Percentiles rank a stretch among this genome's conserved stretches.
These are phyloP conservation scores for Triangularia verruculosa DNA, from an alignment of 2,329 filamentous ascomycete species.

Conservation along the genomic window DNA sequence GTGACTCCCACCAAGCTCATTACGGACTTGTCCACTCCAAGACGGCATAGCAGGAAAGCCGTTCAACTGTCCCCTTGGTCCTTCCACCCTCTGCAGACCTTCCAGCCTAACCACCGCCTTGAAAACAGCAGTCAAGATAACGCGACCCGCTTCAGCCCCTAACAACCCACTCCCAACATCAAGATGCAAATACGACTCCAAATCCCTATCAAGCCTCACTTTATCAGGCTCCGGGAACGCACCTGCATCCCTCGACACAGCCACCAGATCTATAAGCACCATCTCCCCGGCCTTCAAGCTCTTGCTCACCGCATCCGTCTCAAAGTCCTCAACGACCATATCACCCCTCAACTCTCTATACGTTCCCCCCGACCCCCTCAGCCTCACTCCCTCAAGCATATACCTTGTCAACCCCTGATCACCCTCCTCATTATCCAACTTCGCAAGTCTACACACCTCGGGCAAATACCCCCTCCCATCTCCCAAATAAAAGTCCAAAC, in stretches of 20 bases:
- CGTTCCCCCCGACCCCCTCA: conserved; percentile 51
- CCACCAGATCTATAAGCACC: conserved; percentile 50
- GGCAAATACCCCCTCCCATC: conserved; percentile 48
- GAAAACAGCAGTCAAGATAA: conserved; percentile 26
- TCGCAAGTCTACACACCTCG: conserved; percentile 51
- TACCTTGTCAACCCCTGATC: conserved; percentile 43
- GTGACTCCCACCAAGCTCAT: not conserved
- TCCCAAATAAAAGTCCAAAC: conserved; percentile 58
- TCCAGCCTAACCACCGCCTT: conserved; percentile 27
- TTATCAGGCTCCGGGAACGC: conserved; percentile 49
- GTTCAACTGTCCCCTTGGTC: conserved; percentile 27
- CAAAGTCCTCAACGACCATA: conserved; percentile 26
- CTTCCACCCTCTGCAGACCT: conserved; percentile 27
- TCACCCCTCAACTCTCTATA: conserved; percentile 43
- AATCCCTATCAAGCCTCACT: conserved; percentile 49
- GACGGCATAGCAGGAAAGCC: conserved; percentile 19
- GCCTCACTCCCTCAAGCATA: conserved; percentile 52
- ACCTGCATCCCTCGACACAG: conserved; percentile 45
- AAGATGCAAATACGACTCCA: conserved; percentile 49
- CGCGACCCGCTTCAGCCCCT: conserved; percentile 43
- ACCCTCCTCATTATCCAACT: conserved; percentile 46
- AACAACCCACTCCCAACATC: conserved; percentile 40
- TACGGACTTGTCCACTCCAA: conserved; percentile 27
- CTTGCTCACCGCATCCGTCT: conserved; percentile 25
- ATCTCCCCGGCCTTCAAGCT: conserved; percentile 28